Conservation (phyloP, 139 green algal species). For the Tetratostichococcus sp. region DNA sequence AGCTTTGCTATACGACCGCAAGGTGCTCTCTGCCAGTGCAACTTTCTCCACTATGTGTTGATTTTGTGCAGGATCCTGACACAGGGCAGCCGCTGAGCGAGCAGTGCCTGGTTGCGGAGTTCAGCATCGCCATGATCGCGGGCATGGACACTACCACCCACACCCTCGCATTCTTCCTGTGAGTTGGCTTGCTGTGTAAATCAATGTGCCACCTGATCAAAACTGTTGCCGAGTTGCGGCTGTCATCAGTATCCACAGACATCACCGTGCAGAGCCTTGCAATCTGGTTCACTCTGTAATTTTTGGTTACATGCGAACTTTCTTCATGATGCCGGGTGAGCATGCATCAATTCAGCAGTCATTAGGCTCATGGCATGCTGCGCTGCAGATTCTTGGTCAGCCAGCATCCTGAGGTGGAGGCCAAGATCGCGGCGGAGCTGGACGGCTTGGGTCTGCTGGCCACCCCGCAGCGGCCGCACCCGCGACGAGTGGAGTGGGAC, state of each 20-base stretch:
- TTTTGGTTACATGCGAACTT: too few relatives aligned
- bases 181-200: not conserved
- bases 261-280: too few relatives aligned
- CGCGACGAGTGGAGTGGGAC: not conserved
- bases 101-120: conserved; percentile 16
- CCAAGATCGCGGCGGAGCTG: conserved; percentile 21
- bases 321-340: too few relatives aligned
- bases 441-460: conserved; percentile 9
- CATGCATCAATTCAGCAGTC: too few relatives aligned
- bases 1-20: too few relatives aligned
- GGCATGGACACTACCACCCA: conserved; percentile 41
- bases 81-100: conserved; percentile 17
- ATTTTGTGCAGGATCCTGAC: not conserved
- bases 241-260: not conserved
- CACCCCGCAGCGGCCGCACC: not conserved
- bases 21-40: not conserved
- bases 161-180: conserved; percentile 22
- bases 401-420: conserved; percentile 28
- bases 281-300: too few relatives aligned
- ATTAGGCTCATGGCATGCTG: too few relatives aligned
- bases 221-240: not conserved
- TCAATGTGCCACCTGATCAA: too few relatives aligned
- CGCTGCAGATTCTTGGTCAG: conserved; percentile 14
- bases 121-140: conserved; percentile 28
- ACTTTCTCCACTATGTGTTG: too few relatives aligned